Percentiles rank a stretch among this genome's conserved stretches.
Evolutionary conservation across 2,329 filamentous ascomycete species (phyloP).

Genomic region (Blastomyces gilchristii): DNA sequence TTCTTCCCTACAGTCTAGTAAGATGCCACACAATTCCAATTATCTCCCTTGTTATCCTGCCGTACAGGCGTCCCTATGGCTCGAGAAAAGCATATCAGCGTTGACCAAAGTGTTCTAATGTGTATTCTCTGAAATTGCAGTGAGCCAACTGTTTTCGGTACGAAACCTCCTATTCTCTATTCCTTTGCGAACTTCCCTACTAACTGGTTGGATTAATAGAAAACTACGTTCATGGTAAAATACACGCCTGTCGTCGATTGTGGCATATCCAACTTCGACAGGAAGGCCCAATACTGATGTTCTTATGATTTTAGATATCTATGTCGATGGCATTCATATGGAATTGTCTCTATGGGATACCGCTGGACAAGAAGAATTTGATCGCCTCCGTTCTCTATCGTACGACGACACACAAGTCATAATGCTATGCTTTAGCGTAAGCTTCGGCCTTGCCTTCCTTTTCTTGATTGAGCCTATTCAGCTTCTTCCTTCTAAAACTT

Average conservation of each 20-base stretch:
- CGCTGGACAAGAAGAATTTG: constrained; percentile 97
- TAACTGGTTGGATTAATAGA: constrained; percentile 42
- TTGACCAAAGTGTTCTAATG: constrained; percentile 11
- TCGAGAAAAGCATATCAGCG: constrained; percentile 17
- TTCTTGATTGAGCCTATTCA: not conserved
- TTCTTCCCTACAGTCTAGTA: constrained; percentile 97
- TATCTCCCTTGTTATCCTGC: not conserved
- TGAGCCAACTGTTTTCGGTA: constrained; percentile 86
- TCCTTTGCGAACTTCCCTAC: not conserved
- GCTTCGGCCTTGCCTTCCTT: constrained; percentile 13
- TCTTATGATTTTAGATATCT: constrained; percentile 61
- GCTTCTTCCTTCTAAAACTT: not conserved
- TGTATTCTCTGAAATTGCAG: constrained; percentile 26
- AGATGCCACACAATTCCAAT: constrained; percentile 23
- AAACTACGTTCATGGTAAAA: constrained; percentile 92
- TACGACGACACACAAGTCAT: constrained; percentile 98
- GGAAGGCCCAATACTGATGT: not conserved
- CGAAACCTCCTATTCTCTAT: constrained; percentile 15
- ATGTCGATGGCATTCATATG: constrained; percentile 93
- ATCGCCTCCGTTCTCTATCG: constrained; percentile 84
- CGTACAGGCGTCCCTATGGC: not conserved
- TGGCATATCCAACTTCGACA: not conserved
- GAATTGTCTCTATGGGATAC: constrained; percentile 98
- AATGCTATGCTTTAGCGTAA: constrained; percentile 91
- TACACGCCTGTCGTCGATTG: not conserved